Evolutionary conservation across 139 green algal species (phyloP), one percentile per base, ranked within the genome.

Genomic region (Chlamydomonas sp.): DNA sequence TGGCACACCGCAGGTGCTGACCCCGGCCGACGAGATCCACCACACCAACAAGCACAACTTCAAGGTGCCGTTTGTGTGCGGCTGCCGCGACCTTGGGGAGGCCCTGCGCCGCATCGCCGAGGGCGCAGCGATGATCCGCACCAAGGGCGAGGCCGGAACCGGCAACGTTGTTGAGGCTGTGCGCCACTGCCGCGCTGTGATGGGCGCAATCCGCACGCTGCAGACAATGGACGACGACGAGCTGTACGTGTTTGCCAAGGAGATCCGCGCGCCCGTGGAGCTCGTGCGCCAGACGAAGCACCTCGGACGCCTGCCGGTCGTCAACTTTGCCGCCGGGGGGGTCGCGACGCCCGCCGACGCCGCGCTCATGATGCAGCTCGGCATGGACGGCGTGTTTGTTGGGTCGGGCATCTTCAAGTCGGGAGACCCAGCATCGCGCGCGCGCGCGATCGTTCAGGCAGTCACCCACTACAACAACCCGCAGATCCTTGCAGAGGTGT

Each of bases 21-120:
- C 95, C 5, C 95, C 94, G 24, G 95, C 95, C 28, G 95, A 99
- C 73, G 95, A 99, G 67, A 81, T 95, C 35, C 91, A 99, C 83
- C 95, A 99, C 95, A 99, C 96, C 80, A 98, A 98, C 91, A 99
- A 99, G 91, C 95, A 98, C 85, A 94, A 97, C 81, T 99, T 97
- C 89, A 96, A 94, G 81, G 90, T 97, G 33, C 95, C 95, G 1
- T 97, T 98, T 73, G 90, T 99, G n/a, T 99, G 95, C 73, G 95
- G 95, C 37, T 99, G 95, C 86, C 92, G 95, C 26, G 90, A 99
- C 83, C 82, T 99, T 26, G 95, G 95, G 13, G 95, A 99, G 88
- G 95, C 95, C 16, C 88, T 99, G 34, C 84, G 95, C 48, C 90
- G 95, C 67, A 88, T 99, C 35, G 91, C 93, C 22, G 95, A 99